Conservation (phyloP, 1,284 basidiomycete species). For the Marasmius sp. region DNA sequence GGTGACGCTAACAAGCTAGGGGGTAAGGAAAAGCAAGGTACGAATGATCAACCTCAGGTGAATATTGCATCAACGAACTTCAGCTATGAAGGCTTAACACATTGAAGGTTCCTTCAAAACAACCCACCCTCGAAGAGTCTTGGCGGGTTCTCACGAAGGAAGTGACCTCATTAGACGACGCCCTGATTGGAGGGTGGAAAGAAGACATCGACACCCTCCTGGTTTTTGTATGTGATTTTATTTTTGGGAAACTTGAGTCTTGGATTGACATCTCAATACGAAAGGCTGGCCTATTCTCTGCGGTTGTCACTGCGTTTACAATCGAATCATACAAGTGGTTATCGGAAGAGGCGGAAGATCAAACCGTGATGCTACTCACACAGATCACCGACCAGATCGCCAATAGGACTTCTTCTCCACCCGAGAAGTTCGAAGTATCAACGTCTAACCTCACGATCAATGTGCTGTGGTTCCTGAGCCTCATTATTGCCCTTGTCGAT, state of each 20-base stretch:
- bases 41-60: too few relatives aligned
- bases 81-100: too few relatives aligned
- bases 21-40: too few relatives aligned
- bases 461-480: slow-evolving; percentile 5
- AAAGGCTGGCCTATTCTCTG: slow-evolving; percentile 4
- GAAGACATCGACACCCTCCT: background rate
- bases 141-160: too few relatives aligned
- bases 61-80: too few relatives aligned
- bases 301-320: slow-evolving; percentile 4
- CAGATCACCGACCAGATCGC: background rate
- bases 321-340: slow-evolving; percentile 5
- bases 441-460: background rate
- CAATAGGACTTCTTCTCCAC: background rate
- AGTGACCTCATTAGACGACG: too few relatives aligned
- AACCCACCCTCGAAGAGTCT: too few relatives aligned
- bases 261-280: background rate
- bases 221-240: background rate
- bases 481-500: background rate
- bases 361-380: background rate
- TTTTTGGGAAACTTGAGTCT: background rate
- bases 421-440: background rate
- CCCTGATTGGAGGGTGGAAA: too few relatives aligned
- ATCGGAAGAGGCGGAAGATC: background rate
- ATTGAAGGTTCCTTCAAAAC: too few relatives aligned
- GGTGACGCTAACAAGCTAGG: too few relatives aligned